Evolutionary conservation across 2,329 filamentous ascomycete genomes (phyloP), one percentile per base, ranked within the genome.

Genomic region (Blastomyces parvus): DNA sequence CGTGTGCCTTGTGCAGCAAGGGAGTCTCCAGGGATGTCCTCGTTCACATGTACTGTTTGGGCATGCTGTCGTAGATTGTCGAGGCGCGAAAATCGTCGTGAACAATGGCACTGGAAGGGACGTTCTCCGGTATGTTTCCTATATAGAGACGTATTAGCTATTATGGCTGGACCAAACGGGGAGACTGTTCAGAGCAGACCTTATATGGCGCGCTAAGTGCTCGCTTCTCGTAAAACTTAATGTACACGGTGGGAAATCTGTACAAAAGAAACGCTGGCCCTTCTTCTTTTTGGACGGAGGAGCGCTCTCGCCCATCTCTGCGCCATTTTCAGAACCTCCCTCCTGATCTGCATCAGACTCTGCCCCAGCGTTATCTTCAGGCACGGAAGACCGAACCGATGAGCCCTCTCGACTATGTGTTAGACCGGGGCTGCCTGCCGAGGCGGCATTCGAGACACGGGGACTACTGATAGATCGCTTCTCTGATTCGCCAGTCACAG

Each of bases 81-180:
- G 56, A 97, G 83, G 59, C 93, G 86, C 11, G 94, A 97, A 74
- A 99, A 99, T 62, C 91, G 86, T 60, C 94, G 86, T 2, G 88
- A 90, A 76, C 94, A 99, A 75, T 97, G 94, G 69, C 94, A 99
- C 76, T 95, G 89, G 71, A 97, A 99, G 0, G 94, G 94, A 36
- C 94, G 87, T 79, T 99, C 94, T 61, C 94, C 94, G 0, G 94
- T 99, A 72, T 99, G 94, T 84, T 97, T 97, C 70, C 91, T 94
- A 66, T 22, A 60, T 44, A 5, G 40, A 25, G 0, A 30, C 17
- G 17, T 13, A 36, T 56, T 62, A 58, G 46, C 30, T 33, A 30
- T 59, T 17, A 30, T 44, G 25, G n/a, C 22, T 19, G 11, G 38
- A 25, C 17, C 27, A 36, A 36, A 36, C 22, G 48, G n/a, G n/a